Evolutionary conservation across 2,329 filamentous ascomycete genomes (phyloP).

Genomic region (Hypoxylon sp.): DNA sequence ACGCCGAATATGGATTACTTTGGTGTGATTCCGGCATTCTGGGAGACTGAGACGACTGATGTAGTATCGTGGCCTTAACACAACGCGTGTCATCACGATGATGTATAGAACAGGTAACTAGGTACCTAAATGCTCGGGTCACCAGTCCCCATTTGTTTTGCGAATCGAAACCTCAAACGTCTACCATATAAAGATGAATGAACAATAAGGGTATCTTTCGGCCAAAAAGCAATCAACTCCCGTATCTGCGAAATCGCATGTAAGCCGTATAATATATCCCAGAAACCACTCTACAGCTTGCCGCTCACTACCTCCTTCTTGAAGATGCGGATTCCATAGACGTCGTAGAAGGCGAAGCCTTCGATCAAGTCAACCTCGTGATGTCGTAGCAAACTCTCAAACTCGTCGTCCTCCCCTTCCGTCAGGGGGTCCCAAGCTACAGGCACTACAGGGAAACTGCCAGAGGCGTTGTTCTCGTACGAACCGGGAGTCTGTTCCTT

Average conservation of each 20-base stretch:
- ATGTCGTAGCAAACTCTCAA: slow-evolving; percentile 27
- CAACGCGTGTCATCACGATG: too few species aligned
- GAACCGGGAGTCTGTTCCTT: slow-evolving; percentile 38
- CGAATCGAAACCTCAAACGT: too few species aligned
- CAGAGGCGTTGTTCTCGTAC: slow-evolving; percentile 6
- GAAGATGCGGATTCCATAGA: slow-evolving; percentile 62
- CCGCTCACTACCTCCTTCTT: slow-evolving; percentile 62
- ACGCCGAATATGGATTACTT: slow-evolving; percentile 13
- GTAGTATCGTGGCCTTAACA: slow-evolving; percentile 1
- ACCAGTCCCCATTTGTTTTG: too few species aligned
- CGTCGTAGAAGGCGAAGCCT: slow-evolving; percentile 53
- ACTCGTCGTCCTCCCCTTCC: slow-evolving; percentile 49
- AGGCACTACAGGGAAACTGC: slow-evolving; percentile 42
- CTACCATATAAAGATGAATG: too few species aligned
- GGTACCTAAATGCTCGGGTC: too few species aligned
- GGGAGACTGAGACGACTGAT: slow-evolving; percentile 11
- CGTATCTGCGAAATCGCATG: background rate
- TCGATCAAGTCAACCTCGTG: slow-evolving; percentile 51
- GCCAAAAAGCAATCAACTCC: background rate
- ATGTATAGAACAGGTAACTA: too few species aligned
- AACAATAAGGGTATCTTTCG: background rate
- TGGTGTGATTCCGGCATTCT: slow-evolving; percentile 15
- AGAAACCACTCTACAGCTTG: slow-evolving; percentile 46
- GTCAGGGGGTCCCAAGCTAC: slow-evolving; percentile 44
- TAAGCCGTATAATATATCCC: background rate